Conservation (phyloP, 257 asterid species). For the Mentha longifolia region DNA sequence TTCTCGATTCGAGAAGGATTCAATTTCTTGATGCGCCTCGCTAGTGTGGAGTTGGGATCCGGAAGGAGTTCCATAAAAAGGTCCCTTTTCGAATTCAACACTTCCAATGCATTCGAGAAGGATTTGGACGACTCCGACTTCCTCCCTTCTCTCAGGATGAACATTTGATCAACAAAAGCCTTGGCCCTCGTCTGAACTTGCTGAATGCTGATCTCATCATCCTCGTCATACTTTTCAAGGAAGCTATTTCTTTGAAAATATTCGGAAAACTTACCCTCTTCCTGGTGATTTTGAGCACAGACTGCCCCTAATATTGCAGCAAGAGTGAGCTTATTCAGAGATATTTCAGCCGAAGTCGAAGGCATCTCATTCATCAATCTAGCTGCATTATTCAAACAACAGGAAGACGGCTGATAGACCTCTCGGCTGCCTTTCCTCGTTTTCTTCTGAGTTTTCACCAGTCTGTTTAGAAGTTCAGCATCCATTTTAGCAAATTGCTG, state of each 20-base stretch:
- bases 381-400: constrained; percentile 29
- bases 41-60: constrained; percentile 43
- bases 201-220: constrained; percentile 44
- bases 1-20: constrained; percentile 27
- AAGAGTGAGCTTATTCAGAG: constrained; percentile 39
- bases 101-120: constrained; percentile 63
- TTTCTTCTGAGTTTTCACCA: constrained; percentile 36
- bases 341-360: constrained; percentile 42
- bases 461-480: constrained; percentile 35
- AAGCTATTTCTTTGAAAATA: constrained; percentile 28
- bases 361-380: constrained; percentile 31
- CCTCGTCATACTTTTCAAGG: constrained; percentile 30
- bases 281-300: constrained; percentile 44
- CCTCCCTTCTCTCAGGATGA: constrained; percentile 26
- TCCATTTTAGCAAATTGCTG: constrained; percentile 34
- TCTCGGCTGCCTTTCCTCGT: constrained; percentile 36
- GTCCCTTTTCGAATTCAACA: constrained; percentile 50
- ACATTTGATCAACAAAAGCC: constrained; percentile 61
- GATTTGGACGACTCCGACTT: constrained; percentile 45
- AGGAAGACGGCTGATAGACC: constrained; percentile 29
- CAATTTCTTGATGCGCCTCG: constrained; percentile 2
- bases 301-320: constrained; percentile 52
- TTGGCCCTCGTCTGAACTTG: constrained; percentile 59
- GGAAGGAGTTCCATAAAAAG: constrained; percentile 49
- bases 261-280: constrained; percentile 32